A percentile compares a stretch with the other conserved stretches of the same genome.
Conservation (phyloP, 2,329 filamentous ascomycete species). For the Penicillium occitanis region DNA sequence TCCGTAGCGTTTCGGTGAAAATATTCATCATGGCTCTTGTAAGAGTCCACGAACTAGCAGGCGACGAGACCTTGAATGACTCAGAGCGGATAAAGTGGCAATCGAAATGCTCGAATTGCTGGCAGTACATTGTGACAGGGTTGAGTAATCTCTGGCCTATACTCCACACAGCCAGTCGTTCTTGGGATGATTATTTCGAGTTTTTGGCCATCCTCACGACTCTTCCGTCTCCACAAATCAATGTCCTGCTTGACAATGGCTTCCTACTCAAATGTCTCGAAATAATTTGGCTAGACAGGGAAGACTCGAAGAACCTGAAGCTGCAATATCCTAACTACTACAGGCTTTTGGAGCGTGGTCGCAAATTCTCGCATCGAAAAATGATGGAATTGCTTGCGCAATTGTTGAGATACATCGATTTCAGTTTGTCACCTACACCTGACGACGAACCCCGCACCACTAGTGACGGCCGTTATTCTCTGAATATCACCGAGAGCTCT, state of each 20-base stretch:
- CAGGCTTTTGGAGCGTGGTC: slow-evolving; percentile 47
- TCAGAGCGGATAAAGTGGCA: slow-evolving; percentile 30
- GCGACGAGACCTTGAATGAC: slow-evolving; percentile 29
- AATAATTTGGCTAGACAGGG: slow-evolving; percentile 61
- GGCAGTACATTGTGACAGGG: slow-evolving; percentile 44
- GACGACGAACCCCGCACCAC: slow-evolving; percentile 29
- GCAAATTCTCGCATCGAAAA: slow-evolving; percentile 45
- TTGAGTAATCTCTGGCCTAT: slow-evolving; percentile 60
- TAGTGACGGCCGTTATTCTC: slow-evolving; percentile 34
- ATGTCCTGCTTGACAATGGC: slow-evolving; percentile 59
- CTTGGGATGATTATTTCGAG: slow-evolving; percentile 76
- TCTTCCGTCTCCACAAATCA: slow-evolving; percentile 60
- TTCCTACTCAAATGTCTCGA: slow-evolving; percentile 61
- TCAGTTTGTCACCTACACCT: slow-evolving; percentile 32
- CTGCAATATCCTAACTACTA: slow-evolving; percentile 53
- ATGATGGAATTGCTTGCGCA: slow-evolving; percentile 44
- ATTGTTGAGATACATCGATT: slow-evolving; percentile 41
- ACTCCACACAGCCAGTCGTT: slow-evolving; percentile 62
- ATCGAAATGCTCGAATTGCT: slow-evolving; percentile 29
- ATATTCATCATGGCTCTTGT: slow-evolving; percentile 56
- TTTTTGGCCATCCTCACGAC: slow-evolving; percentile 66
- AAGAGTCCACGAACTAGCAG: slow-evolving; percentile 50
- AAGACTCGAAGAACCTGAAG: slow-evolving; percentile 51
- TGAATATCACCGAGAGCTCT: slow-evolving; percentile 36
- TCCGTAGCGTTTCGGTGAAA: slow-evolving; percentile 56